Conservation (phyloP, 2,329 filamentous ascomycete species). For the Xylariaceae sp. region DNA sequence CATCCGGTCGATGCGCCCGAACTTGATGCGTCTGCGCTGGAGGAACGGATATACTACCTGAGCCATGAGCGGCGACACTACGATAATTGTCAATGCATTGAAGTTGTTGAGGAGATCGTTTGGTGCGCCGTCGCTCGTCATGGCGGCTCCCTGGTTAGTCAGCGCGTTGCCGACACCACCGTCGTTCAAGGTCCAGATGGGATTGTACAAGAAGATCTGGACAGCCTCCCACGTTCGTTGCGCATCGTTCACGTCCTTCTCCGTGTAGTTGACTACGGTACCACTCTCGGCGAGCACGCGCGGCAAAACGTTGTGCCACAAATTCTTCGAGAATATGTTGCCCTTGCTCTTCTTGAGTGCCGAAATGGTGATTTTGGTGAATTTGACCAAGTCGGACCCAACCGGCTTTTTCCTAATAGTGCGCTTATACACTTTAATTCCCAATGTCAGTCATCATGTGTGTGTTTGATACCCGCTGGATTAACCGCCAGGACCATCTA, state of each 20-base stretch:
- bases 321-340: slow-evolving; percentile 50
- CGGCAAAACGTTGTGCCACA: slow-evolving; percentile 59
- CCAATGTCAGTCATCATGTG: slow-evolving; percentile 2
- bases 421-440: slow-evolving; percentile 43
- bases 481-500: no score
- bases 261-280: slow-evolving; percentile 56
- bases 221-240: slow-evolving; percentile 45
- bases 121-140: slow-evolving; percentile 47
- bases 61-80: slow-evolving; percentile 52
- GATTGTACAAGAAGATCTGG: slow-evolving; percentile 42
- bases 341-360: slow-evolving; percentile 48
- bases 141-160: slow-evolving; percentile 40
- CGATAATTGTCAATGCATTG: slow-evolving; percentile 56
- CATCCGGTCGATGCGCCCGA: slow-evolving; percentile 56
- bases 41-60: slow-evolving; percentile 55
- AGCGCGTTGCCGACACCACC: slow-evolving; percentile 37
- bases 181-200: slow-evolving; percentile 40
- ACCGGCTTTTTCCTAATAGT: slow-evolving; percentile 56
- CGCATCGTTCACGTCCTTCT: slow-evolving; percentile 64
- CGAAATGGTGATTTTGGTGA: slow-evolving; percentile 51
- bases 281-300: slow-evolving; percentile 44
- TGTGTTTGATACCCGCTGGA: no score
- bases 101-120: slow-evolving; percentile 60
- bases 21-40: slow-evolving; percentile 47
- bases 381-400: slow-evolving; percentile 62